phyloP scores from a whole-genome alignment of 768 basidiomycete genomes.

The Plicaturopsis crispa region DNA sequence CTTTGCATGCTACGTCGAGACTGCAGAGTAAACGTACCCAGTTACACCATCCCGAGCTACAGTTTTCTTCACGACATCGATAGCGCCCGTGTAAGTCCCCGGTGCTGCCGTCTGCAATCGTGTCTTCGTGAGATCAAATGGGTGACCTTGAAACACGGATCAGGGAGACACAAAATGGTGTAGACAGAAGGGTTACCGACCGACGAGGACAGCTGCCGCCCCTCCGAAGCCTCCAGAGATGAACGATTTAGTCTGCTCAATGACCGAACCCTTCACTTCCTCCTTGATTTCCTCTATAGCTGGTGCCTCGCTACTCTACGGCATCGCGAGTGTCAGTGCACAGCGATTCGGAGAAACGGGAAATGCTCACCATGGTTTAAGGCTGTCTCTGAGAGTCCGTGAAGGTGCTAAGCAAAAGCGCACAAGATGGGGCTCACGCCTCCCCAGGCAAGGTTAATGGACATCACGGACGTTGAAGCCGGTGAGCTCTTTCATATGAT shows the following conservation, averaged over 20 bases:
- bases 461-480: no score
- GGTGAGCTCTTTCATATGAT: no score
- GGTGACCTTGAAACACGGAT: slow-evolving; percentile 84
- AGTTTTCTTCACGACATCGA: slow-evolving; percentile 91
- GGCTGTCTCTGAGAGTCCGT: no score
- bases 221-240: slow-evolving; percentile 93
- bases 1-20: not conserved
- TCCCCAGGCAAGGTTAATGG: no score
- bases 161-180: slow-evolving; percentile 1
- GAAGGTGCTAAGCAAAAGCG: no score
- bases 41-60: slow-evolving; percentile 84
- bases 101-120: slow-evolving; percentile 87
- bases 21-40: slow-evolving; percentile 47
- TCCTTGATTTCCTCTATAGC: no score
- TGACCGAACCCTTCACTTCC: no score
- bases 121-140: slow-evolving; percentile 97
- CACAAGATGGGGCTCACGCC: no score
- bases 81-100: slow-evolving; percentile 83
- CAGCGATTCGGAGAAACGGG: no score
- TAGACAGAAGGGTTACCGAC: slow-evolving; percentile 36
- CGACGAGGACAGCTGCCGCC: slow-evolving; percentile 79
- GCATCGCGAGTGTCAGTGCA: no score
- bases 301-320: no score
- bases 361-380: no score
- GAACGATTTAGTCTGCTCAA: slow-evolving; percentile 69